These are phyloP conservation scores for Oryza rufipogon DNA, from an alignment of 176 grass and related monocot species.

Conservation along the genomic window DNA sequence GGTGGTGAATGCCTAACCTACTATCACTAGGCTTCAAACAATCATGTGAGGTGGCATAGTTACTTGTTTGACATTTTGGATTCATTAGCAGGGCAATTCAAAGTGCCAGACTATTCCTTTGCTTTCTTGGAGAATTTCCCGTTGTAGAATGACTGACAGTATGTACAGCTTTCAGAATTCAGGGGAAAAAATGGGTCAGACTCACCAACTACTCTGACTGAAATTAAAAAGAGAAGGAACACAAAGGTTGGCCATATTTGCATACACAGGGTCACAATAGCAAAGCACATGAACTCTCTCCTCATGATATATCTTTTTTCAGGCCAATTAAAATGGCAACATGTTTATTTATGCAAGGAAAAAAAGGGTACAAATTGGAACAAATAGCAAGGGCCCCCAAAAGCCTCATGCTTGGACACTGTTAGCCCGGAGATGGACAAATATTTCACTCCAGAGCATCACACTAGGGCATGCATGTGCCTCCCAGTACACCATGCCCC, in stretches of 20 bases:
- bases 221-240: not conserved
- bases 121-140: slow-evolving; percentile 15
- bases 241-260: not conserved
- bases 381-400: slow-evolving; percentile 64
- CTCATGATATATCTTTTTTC: not conserved
- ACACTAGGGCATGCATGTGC: slow-evolving; percentile 54
- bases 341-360: slow-evolving; percentile 47
- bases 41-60: slow-evolving; percentile 38
- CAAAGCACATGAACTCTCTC: not conserved
- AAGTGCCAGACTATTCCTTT: slow-evolving; percentile 16
- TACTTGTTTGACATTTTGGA: slow-evolving; percentile 47
- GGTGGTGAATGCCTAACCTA: slow-evolving; percentile 42
- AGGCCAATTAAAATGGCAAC: slow-evolving; percentile 43
- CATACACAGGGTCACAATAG: not conserved
- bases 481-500: slow-evolving; percentile 55
- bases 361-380: slow-evolving; percentile 38
- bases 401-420: slow-evolving; percentile 62
- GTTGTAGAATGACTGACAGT: not conserved
- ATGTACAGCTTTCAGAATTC: slow-evolving; percentile 19
- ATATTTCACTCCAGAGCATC: slow-evolving; percentile 68
- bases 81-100: slow-evolving; percentile 30
- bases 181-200: not conserved
- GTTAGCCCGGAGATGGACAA: slow-evolving; percentile 69
- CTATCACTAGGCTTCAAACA: slow-evolving; percentile 7
- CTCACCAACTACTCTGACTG: slow-evolving; percentile 14